Percentiles rank a stretch among this genome's conserved stretches.
Conservation (phyloP, 768 basidiomycete species). For the Lyophyllum atratum region DNA sequence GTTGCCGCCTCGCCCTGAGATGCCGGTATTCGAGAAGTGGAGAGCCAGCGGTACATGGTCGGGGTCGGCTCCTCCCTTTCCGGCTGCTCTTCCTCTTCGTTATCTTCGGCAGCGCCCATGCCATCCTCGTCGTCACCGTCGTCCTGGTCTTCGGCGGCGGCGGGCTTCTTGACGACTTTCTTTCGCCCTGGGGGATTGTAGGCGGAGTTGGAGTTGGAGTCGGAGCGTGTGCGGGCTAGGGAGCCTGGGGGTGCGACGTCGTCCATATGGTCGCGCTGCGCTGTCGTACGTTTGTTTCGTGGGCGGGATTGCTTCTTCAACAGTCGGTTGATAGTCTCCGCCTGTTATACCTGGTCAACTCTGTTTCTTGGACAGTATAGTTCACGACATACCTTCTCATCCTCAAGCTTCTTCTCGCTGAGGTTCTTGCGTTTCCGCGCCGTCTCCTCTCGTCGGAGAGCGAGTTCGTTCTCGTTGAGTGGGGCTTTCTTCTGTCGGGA, state of each 20-base stretch:
- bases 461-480: conserved; percentile 24
- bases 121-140: conserved; percentile 43
- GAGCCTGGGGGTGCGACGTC: conserved; percentile 22
- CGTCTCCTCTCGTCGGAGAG: conserved; percentile 69
- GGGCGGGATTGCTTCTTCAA: conserved; percentile 83
- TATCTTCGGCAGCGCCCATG: conserved; percentile 39
- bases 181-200: conserved; percentile 10
- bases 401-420: conserved; percentile 81
- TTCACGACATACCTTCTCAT: conserved; percentile 64
- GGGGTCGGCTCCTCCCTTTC: conserved; percentile 36
- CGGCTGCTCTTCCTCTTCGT: conserved; percentile 32
- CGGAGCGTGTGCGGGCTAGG: conserved; percentile 24
- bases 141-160: conserved; percentile 20
- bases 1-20: not conserved
- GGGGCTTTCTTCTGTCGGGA: conserved; percentile 23
- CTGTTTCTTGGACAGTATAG: not conserved
- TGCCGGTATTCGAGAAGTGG: conserved; percentile 43
- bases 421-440: conserved; percentile 81
- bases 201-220: conserved; percentile 26
- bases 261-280: conserved; percentile 35
- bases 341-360: conserved; percentile 37
- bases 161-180: conserved; percentile 11
- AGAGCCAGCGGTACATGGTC: conserved; percentile 75
- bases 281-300: conserved; percentile 57
- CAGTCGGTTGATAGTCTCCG: conserved; percentile 87